These are phyloP conservation scores for Thalassiosira hispida DNA, from an alignment of 352 stramenopile genomes.

Conservation along the genomic window DNA sequence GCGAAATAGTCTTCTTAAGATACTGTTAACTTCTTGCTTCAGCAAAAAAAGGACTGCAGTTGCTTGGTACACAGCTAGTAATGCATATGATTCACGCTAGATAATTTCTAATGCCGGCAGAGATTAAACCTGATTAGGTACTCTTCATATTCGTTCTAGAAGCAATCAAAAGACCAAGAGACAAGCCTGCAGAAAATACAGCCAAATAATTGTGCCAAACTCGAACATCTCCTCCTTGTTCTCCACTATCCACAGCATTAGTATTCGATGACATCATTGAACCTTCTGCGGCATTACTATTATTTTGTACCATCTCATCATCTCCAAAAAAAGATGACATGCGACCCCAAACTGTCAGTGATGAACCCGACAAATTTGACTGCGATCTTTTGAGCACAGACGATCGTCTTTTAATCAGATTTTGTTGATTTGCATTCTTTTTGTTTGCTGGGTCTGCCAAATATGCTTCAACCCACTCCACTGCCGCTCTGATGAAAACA, in stretches of 20 bases:
- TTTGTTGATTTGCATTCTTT: constrained; percentile 8
- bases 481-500: constrained; percentile 27
- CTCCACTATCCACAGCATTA: neutral
- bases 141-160: neutral
- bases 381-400: constrained; percentile 45
- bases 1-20: too few species aligned
- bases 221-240: neutral
- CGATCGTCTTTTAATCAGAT: constrained; percentile 29
- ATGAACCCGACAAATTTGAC: constrained; percentile 46
- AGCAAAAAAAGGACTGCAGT: too few species aligned
- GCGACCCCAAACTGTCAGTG: constrained; percentile 28
- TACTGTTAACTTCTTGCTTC: too few species aligned
- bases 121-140: too few species aligned
- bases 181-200: constrained; percentile 24
- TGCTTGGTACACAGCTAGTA: too few species aligned
- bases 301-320: constrained; percentile 2
- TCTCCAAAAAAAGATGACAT: constrained; percentile 51
- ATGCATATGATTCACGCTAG: too few species aligned
- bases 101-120: too few species aligned
- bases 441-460: constrained; percentile 29
- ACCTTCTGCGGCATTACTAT: neutral
- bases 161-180: constrained; percentile 22
- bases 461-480: constrained; percentile 50
- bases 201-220: neutral
- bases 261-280: too few species aligned